These are phyloP conservation scores for Amanita thiersii DNA, from an alignment of 768 basidiomycete species.

Conservation along the genomic window DNA sequence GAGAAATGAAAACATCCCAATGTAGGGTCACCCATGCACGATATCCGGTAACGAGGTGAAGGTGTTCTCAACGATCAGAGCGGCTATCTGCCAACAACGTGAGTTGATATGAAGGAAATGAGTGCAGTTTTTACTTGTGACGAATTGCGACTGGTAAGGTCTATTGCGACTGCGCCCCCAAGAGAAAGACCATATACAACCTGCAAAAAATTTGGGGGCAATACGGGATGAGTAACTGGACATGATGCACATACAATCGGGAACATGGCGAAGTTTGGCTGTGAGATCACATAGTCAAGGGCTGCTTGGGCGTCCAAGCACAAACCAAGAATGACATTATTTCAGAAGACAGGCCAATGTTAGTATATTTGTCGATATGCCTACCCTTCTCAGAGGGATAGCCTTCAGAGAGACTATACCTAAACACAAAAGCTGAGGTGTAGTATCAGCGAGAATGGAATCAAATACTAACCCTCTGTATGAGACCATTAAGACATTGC, in stretches of 20 bases:
- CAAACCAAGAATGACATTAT: constrained; percentile 10
- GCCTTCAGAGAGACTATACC: constrained; percentile 14
- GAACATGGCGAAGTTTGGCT: constrained; percentile 3
- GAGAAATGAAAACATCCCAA: constrained; percentile 48
- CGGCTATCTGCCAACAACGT: constrained; percentile 38
- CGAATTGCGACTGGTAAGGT: constrained; percentile 56
- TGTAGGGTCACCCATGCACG: constrained; percentile 12
- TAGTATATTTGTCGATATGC: not conserved
- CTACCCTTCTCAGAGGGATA: constrained; percentile 13
- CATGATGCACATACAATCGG: constrained; percentile 11
- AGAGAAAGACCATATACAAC: constrained; percentile 55
- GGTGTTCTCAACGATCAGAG: constrained; percentile 67
- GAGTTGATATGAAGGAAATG: not conserved
- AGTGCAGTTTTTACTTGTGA: constrained; percentile 26
- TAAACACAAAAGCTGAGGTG: not conserved
- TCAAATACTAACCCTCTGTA: constrained; percentile 17
- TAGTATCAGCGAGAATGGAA: not conserved
- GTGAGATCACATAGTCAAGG: constrained; percentile 12
- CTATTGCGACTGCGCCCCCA: constrained; percentile 69
- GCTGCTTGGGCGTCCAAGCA: constrained; percentile 15
- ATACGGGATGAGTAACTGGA: not conserved
- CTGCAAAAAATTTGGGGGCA: constrained; percentile 15
- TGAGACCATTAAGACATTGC: constrained; percentile 15
- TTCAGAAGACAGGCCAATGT: not conserved
- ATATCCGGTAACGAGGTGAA: constrained; percentile 50